A percentile compares a stretch with the other conserved stretches of the same genome.
Evolutionary conservation across 352 stramenopile species (phyloP).

Genomic region (Globisporangium orthogonon): DNA sequence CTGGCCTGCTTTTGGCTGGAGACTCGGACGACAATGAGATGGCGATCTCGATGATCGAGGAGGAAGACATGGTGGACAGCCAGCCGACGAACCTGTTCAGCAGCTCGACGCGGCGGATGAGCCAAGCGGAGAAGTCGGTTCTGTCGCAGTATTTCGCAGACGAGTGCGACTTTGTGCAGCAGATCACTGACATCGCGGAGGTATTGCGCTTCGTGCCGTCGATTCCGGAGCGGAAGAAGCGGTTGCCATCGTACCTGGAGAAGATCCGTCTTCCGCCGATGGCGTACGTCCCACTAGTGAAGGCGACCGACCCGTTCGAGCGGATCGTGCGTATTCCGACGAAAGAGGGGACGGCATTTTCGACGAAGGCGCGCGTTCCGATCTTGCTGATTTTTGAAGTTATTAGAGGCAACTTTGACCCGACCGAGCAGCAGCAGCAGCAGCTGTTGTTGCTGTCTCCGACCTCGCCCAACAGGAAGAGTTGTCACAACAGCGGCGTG

Average conservation of each 20-base stretch:
- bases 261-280: conserved; percentile 82
- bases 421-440: conserved; percentile 18
- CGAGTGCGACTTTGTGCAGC: conserved; percentile 86
- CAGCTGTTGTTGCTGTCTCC: conserved; percentile 45
- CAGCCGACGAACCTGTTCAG: conserved; percentile 74
- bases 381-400: conserved; percentile 89
- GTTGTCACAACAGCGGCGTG: conserved; percentile 22
- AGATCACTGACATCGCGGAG: conserved; percentile 86
- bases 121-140: conserved; percentile 71
- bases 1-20: conserved; percentile 37
- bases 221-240: conserved; percentile 72
- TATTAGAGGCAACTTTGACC: conserved; percentile 67
- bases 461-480: conserved; percentile 42
- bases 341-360: conserved; percentile 85
- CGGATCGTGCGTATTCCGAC: conserved; percentile 80
- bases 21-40: conserved; percentile 33
- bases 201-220: conserved; percentile 76
- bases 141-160: conserved; percentile 81
- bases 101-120: conserved; percentile 56
- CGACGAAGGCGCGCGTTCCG: conserved; percentile 79
- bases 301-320: conserved; percentile 85
- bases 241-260: conserved; percentile 70
- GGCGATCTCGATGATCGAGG: conserved; percentile 40
- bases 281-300: conserved; percentile 84
- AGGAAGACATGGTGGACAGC: conserved; percentile 62